Evolutionary conservation across 2,329 filamentous ascomycete species (phyloP).

Genomic region (Pseudogymnoascus sp.): DNA sequence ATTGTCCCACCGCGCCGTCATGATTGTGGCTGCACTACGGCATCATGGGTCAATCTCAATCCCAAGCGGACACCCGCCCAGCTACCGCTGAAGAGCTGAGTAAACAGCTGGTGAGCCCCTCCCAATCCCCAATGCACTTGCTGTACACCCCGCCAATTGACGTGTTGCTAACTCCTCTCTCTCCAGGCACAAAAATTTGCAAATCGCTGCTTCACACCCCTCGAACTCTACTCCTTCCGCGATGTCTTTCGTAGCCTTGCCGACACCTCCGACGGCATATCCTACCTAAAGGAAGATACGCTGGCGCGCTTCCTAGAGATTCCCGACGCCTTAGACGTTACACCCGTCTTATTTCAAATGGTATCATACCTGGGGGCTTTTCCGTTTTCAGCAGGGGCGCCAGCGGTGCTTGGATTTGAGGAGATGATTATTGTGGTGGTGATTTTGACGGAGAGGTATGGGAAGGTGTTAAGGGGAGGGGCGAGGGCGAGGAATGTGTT

Average conservation of each 20-base stretch:
- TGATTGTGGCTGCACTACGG: background rate
- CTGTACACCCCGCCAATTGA: constrained; percentile 10
- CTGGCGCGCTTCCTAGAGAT: constrained; percentile 66
- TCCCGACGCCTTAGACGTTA: constrained; percentile 60
- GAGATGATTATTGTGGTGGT: constrained; percentile 66
- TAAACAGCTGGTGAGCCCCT: constrained; percentile 26
- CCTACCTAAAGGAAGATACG: constrained; percentile 64
- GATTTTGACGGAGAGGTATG: constrained; percentile 64
- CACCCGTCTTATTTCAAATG: constrained; percentile 65
- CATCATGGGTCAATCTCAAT: constrained; percentile 31
- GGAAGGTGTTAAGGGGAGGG: constrained; percentile 52
- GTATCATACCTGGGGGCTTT: constrained; percentile 65
- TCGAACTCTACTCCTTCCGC: constrained; percentile 67
- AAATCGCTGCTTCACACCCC: constrained; percentile 60
- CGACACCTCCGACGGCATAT: constrained; percentile 53
- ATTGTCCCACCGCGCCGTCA: background rate
- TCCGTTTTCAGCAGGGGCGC: constrained; percentile 64
- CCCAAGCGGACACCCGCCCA: constrained; percentile 20
- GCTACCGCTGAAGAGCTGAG: constrained; percentile 27
- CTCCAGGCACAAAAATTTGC: constrained; percentile 55
- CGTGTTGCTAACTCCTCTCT: background rate
- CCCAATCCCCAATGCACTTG: constrained; percentile 9
- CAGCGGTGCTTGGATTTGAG: constrained; percentile 61
- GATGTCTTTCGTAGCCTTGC: constrained; percentile 66
- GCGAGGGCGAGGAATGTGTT: constrained; percentile 54